Evolutionary conservation across 225 moss, liverwort and hornwort genomes (phyloP).

Genomic region (Polytrichum commune): DNA sequence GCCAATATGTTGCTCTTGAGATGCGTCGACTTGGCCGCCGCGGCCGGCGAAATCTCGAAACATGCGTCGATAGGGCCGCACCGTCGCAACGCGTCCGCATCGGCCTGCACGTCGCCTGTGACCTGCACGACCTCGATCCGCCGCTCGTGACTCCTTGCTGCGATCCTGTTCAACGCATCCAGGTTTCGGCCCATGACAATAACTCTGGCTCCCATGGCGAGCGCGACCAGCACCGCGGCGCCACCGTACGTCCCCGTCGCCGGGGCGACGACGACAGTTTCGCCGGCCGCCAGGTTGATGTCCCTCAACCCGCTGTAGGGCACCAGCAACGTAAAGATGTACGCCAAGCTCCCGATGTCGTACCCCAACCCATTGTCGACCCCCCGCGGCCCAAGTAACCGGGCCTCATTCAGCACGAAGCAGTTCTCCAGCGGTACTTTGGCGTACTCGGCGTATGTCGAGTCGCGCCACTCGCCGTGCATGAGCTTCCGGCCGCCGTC

Average conservation of each 20-base stretch:
- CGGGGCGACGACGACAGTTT: slow-evolving; percentile 9
- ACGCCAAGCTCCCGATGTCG: slow-evolving; percentile 4
- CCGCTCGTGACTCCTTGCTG: not conserved
- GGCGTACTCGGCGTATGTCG: slow-evolving; percentile 11
- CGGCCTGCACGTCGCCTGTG: not conserved
- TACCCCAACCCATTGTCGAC: not conserved
- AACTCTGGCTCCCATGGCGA: slow-evolving; percentile 20
- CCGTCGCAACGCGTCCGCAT: not conserved
- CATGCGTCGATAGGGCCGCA: not conserved
- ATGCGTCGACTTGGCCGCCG: not conserved
- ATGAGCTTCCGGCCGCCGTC: slow-evolving; percentile 10
- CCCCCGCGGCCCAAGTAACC: not conserved
- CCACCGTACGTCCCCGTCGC: slow-evolving; percentile 7
- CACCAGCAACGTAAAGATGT: not conserved
- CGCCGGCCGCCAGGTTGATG: slow-evolving; percentile 5
- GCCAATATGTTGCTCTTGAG: not conserved
- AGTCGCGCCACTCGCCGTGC: slow-evolving; percentile 14
- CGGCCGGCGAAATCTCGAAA: not conserved
- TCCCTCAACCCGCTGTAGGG: slow-evolving; percentile 14
- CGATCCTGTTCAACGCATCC: not conserved
- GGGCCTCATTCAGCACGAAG: slow-evolving; percentile 2
- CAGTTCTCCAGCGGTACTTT: slow-evolving; percentile 5
- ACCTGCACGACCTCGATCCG: not conserved
- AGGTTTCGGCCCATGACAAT: not conserved
- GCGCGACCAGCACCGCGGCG: slow-evolving; percentile 11